phyloP scores from a whole-genome alignment of 2,329 filamentous ascomycete genomes.

The Ilyonectria sp. region DNA sequence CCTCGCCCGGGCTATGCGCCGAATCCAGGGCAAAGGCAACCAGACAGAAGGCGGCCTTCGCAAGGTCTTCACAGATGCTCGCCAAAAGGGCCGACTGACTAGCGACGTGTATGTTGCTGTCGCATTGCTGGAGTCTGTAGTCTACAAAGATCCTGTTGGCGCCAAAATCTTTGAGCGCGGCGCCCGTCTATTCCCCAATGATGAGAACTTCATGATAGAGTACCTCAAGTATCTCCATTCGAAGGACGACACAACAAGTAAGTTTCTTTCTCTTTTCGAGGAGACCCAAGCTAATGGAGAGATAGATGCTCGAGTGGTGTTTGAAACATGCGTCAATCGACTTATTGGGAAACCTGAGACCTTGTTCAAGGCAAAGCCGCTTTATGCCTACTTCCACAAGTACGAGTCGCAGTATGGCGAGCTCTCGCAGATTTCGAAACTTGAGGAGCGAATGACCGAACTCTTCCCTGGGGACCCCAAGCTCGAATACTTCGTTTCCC shows the following conservation, averaged over 20 bases:
- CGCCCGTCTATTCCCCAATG: slow-evolving; percentile 92
- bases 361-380: slow-evolving; percentile 81
- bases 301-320: slow-evolving; percentile 91
- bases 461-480: slow-evolving; percentile 92
- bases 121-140: slow-evolving; percentile 93
- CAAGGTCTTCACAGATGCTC: slow-evolving; percentile 90
- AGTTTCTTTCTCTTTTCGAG: slow-evolving; percentile 56
- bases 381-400: slow-evolving; percentile 94
- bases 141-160: slow-evolving; percentile 93
- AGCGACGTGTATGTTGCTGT: slow-evolving; percentile 96
- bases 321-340: slow-evolving; percentile 92
- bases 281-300: slow-evolving; percentile 35
- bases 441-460: slow-evolving; percentile 93
- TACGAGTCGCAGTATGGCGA: slow-evolving; percentile 97
- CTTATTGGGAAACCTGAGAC: slow-evolving; percentile 84
- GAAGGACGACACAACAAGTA: slow-evolving; percentile 94
- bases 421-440: slow-evolving; percentile 87
- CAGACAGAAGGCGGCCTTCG: slow-evolving; percentile 82
- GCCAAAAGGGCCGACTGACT: slow-evolving; percentile 87
- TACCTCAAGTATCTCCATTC: slow-evolving; percentile 96
- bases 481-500: slow-evolving; percentile 80
- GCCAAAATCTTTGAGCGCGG: slow-evolving; percentile 97
- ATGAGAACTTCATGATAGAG: slow-evolving; percentile 93
- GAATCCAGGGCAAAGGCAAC: slow-evolving; percentile 87
- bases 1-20: slow-evolving; percentile 92